Percentiles rank a stretch among this genome's conserved stretches.
phyloP scores from a whole-genome alignment of 345 rosid genomes.

The Sonneratia alba region DNA sequence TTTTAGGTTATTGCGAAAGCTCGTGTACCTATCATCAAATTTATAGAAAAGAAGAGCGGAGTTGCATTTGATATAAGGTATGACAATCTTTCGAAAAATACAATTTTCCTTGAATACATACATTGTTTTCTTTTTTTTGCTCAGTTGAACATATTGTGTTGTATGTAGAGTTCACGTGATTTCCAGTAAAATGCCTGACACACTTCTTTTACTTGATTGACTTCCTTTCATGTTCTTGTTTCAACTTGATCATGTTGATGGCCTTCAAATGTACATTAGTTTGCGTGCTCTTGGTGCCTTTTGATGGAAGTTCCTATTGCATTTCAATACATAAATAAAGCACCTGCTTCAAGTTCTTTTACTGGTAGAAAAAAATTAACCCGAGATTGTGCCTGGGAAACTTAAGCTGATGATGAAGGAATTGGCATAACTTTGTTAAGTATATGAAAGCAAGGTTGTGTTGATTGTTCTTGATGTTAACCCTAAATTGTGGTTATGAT shows the following conservation, averaged over 20 bases:
- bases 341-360: not conserved
- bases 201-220: no score
- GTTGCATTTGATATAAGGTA: slow-evolving; percentile 83
- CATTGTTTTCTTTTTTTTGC: no score
- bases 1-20: slow-evolving; percentile 84
- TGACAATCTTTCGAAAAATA: slow-evolving; percentile 1
- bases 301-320: no score
- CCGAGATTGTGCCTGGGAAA: not conserved
- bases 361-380: not conserved
- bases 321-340: no score
- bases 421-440: not conserved
- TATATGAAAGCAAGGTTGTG: not conserved
- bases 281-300: no score
- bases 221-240: no score
- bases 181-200: no score
- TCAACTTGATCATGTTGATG: no score
- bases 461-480: not conserved
- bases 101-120: not conserved
- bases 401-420: not conserved
- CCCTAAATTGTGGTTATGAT: not conserved
- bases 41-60: slow-evolving; percentile 74
- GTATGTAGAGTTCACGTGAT: not conserved
- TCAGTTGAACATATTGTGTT: not conserved
- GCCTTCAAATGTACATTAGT: no score
- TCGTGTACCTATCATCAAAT: slow-evolving; percentile 90